These are phyloP conservation scores for Monosporascus cannonballus DNA, from an alignment of 2,329 filamentous ascomycete species.

Conservation along the genomic window DNA sequence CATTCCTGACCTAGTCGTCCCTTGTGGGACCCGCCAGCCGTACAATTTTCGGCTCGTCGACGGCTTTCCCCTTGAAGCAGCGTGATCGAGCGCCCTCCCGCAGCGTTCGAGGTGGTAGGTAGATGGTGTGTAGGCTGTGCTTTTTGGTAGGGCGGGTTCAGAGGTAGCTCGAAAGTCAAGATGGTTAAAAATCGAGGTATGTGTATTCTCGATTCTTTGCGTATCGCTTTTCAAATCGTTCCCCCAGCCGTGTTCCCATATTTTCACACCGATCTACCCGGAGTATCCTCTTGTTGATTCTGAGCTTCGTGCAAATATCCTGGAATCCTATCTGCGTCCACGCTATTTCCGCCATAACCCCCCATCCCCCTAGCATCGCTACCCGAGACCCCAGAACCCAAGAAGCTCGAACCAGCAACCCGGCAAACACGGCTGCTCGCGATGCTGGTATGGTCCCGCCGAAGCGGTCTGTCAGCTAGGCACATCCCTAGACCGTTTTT, in stretches of 20 bases:
- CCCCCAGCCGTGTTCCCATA: neutral
- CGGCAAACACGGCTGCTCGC: neutral
- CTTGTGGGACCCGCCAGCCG: neutral
- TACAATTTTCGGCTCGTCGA: neutral
- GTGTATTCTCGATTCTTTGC: neutral
- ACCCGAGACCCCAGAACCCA: neutral
- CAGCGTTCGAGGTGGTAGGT: neutral
- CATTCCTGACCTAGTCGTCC: neutral
- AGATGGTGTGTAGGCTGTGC: neutral
- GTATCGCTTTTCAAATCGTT: neutral
- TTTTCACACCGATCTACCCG: neutral
- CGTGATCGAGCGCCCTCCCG: neutral
- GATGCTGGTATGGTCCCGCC: neutral
- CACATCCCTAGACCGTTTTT: neutral
- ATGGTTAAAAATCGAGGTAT: neutral
- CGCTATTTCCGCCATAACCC: neutral
- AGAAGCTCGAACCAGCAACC: neutral
- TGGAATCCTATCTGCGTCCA: neutral
- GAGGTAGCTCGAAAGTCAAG: neutral
- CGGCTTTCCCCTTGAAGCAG: neutral
- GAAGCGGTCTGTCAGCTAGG: neutral
- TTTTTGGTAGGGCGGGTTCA: neutral
- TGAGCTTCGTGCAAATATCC: neutral
- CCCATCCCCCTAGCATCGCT: neutral
- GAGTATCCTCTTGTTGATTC: neutral